A percentile compares a stretch with the other conserved stretches of the same genome.
These are phyloP conservation scores for Blastobotrys peoriensis DNA, from an alignment of 805 yeast species.

Conservation along the genomic window DNA sequence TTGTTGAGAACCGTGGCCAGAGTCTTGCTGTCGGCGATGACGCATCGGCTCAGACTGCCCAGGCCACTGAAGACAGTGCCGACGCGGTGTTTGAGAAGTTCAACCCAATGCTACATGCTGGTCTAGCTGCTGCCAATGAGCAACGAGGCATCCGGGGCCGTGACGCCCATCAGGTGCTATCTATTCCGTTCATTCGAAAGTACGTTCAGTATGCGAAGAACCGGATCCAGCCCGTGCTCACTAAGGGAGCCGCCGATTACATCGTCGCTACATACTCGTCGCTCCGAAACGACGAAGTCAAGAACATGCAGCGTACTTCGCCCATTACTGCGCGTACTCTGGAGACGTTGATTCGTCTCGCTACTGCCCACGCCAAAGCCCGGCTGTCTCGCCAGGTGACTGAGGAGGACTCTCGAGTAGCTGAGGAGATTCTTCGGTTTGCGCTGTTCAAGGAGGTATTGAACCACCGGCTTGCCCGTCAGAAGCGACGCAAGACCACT, in stretches of 20 bases:
- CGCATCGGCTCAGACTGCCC: constrained; percentile 34
- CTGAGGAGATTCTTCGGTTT: constrained; percentile 76
- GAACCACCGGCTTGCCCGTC: constrained; percentile 28
- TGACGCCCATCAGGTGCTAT: constrained; percentile 45
- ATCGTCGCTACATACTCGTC: constrained; percentile 77
- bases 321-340: constrained; percentile 98
- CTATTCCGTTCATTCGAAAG: constrained; percentile 82
- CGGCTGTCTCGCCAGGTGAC: constrained; percentile 73
- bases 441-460: constrained; percentile 77
- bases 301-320: constrained; percentile 50
- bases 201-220: constrained; percentile 92
- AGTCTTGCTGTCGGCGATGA: constrained; percentile 78
- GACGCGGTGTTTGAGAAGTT: constrained; percentile 69
- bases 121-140: constrained; percentile 44
- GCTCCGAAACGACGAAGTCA: constrained; percentile 66
- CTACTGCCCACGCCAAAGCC: constrained; percentile 97
- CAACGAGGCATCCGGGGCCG: constrained; percentile 22
- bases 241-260: constrained; percentile 69
- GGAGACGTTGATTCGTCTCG: constrained; percentile 88
- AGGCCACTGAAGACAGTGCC: constrained; percentile 40
- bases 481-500: constrained; percentile 30
- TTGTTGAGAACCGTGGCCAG: constrained; percentile 66
- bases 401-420: constrained; percentile 73
- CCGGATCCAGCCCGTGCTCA: constrained; percentile 73
- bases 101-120: constrained; percentile 76